Base-by-base conservation (phyloP, 495 filamentous ascomycete species). In the Rhizodiscina lignyota region DNA sequence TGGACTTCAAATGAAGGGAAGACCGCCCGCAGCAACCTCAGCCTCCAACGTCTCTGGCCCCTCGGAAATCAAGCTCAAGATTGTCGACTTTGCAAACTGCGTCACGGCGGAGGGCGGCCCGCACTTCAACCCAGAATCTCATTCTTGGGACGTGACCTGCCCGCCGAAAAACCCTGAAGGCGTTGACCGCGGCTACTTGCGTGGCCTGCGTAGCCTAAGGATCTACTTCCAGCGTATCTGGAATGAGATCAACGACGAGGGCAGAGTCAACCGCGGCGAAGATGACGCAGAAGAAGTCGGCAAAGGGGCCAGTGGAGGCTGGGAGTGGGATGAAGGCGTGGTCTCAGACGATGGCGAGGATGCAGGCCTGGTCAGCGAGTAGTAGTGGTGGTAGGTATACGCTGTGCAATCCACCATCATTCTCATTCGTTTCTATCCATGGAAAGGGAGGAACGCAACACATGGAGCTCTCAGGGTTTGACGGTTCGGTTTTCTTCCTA, bases 21-120 rank as follows among this genome's bases (percentile, higher is more conserved):
- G n/a, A n/a, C 18, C 13, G 23, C 5, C 24, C 32, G 16, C 17
- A 22, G 13, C n/a, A 28, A 18, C 11, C 16, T 26, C 17, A 30
- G 18, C 21, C 21, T 19, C 5, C 23, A 16, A 18, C n/a, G 16
- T 4, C 8, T 21, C 5, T 22, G 4, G 31, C 19, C 12, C 29
- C 2, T 19, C 35, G 12, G 65, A 75, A 34, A 82, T 97, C 39
- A 79, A 92, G 48, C 68, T 97, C 51, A 94, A 94, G 55, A 92
- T 97, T 52, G 86, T 93, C 30, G 89, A 97, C 53, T 97, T 97
- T 62, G 89, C 89, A 18, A 97, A 97, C 50, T 94, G 86, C 43
- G 78, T 96, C 5, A 94, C 84, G 6, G 79, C 81, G 3, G 83
- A 86, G 35, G 55, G 63, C 21, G 40, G 72, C 13, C 55, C 73